Percentiles rank a stretch among this genome's conserved stretches.
Evolutionary conservation across 2,329 filamentous ascomycete species (phyloP).

Genomic region (Sclerotinia sclerotiorum): DNA sequence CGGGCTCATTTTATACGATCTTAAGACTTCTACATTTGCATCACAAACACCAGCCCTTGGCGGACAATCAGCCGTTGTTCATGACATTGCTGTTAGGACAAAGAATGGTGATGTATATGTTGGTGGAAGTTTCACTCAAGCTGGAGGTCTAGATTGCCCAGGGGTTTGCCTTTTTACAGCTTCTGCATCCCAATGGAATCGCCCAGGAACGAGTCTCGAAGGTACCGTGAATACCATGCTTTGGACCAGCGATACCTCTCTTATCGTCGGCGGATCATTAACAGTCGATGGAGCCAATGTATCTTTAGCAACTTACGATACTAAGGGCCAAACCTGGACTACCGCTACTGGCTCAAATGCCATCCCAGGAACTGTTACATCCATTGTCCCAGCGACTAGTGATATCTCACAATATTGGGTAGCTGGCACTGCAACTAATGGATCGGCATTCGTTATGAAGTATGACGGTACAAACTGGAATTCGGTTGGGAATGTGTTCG

Average conservation of each 20-base stretch:
- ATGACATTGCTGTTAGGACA: conserved; percentile 71
- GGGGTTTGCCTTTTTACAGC: conserved; percentile 79
- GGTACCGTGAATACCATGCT: conserved; percentile 71
- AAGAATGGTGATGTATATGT: conserved; percentile 76
- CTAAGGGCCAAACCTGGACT: conserved; percentile 65
- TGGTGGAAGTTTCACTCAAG: conserved; percentile 78
- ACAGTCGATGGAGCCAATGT: conserved; percentile 63
- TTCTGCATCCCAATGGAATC: conserved; percentile 71
- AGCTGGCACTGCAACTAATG: conserved; percentile 67
- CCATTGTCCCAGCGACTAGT: conserved; percentile 70
- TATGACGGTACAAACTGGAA: conserved; percentile 74
- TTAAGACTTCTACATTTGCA: conserved; percentile 62
- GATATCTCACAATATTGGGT: conserved; percentile 79
- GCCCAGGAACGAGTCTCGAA: conserved; percentile 68
- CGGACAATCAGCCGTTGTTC: conserved; percentile 70
- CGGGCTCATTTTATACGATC: conserved; percentile 79
- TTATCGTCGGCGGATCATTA: conserved; percentile 78
- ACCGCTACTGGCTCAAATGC: conserved; percentile 58
- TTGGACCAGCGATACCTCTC: conserved; percentile 70
- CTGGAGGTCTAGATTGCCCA: conserved; percentile 79
- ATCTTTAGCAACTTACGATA: conserved; percentile 72
- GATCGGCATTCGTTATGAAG: conserved; percentile 76
- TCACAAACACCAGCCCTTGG: conserved; percentile 74
- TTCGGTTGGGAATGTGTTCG: conserved; percentile 62
- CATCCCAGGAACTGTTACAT: conserved; percentile 78